Base-by-base conservation (phyloP, 352 stramenopile genomes). In the Albugo laibachii region DNA sequence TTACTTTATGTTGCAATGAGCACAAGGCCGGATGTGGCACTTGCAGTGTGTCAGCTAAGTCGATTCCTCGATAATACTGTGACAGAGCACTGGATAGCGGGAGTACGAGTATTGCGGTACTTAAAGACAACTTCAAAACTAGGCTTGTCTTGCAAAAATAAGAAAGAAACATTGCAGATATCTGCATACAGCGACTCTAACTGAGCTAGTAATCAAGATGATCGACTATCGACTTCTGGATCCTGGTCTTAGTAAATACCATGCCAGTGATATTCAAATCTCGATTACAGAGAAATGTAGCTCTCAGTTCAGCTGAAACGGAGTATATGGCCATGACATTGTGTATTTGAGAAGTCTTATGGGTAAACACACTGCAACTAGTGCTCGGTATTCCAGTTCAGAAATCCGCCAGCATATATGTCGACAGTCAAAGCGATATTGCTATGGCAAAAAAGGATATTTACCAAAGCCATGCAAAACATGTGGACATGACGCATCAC, bases 401-500 rank as follows among this genome's bases (percentile, higher is more conserved):
- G 8, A 8, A 24, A 43, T 8, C 38, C 3, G 19, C 8, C 16
- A 43, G 16, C 8, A 11, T 42, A 10, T 45, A 41, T 16, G 11
- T 44, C 5, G 54, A 60, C 36, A 60, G 54, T 45, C 39, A 58
- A 52, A 46, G 48, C 0, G 42, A 50, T 0, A 62, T 62, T 14
- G 35, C 53, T 10, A 38, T 55, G 44, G 47, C 52, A 3, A 50
- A 41, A 1, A 45, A 45, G 13, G 40, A 40, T 8, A 24, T 41
- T 16, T 48, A 48, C 15, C 41, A 50, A n/a, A 21, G 27, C 13
- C 11, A 47, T 3, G 53, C 52, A 19, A 62, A 62, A 48, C 56
- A 62, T 16, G 8, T 31, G 8, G 24, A 31, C 8, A 31, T 31
- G 3, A 3, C 3, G 24, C 8, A 31, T 31, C 24, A 31, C 8